Evolutionary conservation across 441 rosid genomes (phyloP), one percentile per base, ranked within the genome.

Genomic region (Bocquillonia castaneifolia): DNA sequence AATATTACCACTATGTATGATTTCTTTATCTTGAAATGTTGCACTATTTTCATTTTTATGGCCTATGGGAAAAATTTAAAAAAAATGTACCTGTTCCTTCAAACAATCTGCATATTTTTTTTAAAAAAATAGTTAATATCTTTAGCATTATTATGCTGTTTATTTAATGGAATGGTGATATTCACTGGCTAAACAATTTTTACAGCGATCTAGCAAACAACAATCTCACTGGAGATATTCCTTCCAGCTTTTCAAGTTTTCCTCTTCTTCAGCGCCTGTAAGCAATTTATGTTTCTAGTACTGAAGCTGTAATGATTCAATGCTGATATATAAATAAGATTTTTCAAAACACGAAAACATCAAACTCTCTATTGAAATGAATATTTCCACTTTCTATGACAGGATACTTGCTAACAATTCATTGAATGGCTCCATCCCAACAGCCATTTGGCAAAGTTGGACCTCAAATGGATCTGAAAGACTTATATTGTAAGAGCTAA

Each of bases 1-100:
- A 78, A 77, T 69, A 86, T 94, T 75, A 94, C 96, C 72, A 91
- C 97, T 56, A 85, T 94, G 99, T 94, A 88, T 81, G 86, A 32
- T 64, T 72, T 67, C 72, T 79, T 14, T 48, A 55, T 69, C 68
- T 71, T 64, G 40, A 50, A 53, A 53, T 45, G 23, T 58, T 58
- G 39, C 18, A 14, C 61, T 40, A 62, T 62, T 50, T 39, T 8
- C 45, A 17, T 69, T 25, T 71, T 74, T 63, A 22, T 48, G 40
- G 53, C 47, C 66, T 53, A 73, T 71, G 28, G 39, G 9, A 39
- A 40, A 34, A 25, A 29, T n/a, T 45, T 42, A 34, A 25, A 57
- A 51, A 6, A 31, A 50, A 59, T 50, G 44, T 44, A 39, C 13
- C 12, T 39, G 13, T 63, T 14, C 18, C 45, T 45, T 64, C 34